Base-by-base conservation (phyloP, 2,329 filamentous ascomycete genomes). In the Neonectria neomacrospora region DNA sequence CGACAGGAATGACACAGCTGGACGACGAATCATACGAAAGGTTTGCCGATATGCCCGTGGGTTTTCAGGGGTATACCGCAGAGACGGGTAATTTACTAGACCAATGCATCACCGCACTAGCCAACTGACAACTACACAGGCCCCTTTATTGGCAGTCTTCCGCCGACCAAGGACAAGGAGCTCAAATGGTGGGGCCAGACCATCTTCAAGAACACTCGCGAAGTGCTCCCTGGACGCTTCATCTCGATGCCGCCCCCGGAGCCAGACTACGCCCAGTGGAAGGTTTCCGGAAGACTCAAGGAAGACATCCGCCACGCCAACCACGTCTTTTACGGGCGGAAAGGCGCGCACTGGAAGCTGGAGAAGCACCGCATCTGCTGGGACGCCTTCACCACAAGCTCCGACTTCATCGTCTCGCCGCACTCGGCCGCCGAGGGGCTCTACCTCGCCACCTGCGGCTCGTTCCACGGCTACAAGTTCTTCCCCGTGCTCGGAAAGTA, bases 381-480 rank as follows among this genome's bases (percentile, higher is more conserved):
- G 89, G 89, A 91, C 66, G 88, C 88, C 10, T 86, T 90, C 69
- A 89, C 87, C 0, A 82, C 86, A 2, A 86, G 80, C 71, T 80
- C 82, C 22, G 87, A 91, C 71, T 89, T 89, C 68, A 83, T 91
- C 65, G 85, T 91, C 68, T 86, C 86, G 5, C 86, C 86, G 0
- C 83, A 89, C 67, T 62, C 82, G 0, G 80, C 78, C 32, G 84
- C 71, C 20, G 73, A 73, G 51, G 87, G 87, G 22, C 76, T 91
- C 0, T 90, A 85, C 68, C 71, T 92, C 2, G 89, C 88, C 0
- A 87, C 86, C 0, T 88, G 87, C 12, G 89, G 89, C 7, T 90
- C 88, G 0, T 90, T 90, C 69, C 89, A 91, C 75, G 85, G 86
- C 16, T 91, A 83, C 80, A 91, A 91, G 75, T 90, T 91, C 75